Evolutionary conservation across 768 basidiomycete species (phyloP).

Genomic region (Calocera viscosa): DNA sequence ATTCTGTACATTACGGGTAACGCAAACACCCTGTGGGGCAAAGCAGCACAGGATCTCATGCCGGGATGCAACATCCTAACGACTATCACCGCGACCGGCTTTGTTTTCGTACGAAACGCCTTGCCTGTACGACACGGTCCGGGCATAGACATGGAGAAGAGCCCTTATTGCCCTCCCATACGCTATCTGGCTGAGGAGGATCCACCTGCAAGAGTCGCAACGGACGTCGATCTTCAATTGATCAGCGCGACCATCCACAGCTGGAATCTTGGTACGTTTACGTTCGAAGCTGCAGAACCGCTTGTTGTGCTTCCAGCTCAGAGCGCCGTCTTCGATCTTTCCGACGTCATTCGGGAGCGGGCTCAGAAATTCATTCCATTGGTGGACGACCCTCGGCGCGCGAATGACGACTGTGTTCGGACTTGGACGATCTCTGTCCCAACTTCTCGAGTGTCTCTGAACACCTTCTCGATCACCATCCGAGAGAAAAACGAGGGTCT

Average conservation of each 20-base stretch:
- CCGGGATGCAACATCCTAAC: constrained; percentile 42
- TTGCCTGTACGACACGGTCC: constrained; percentile 40
- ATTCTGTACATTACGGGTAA: constrained; percentile 51
- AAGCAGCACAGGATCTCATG: constrained; percentile 42
- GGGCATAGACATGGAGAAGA: constrained; percentile 24
- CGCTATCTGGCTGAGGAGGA: constrained; percentile 41
- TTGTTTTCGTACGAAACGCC: constrained; percentile 40
- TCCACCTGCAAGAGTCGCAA: constrained; percentile 15
- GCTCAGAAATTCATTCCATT: constrained; percentile 44
- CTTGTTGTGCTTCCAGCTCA: constrained; percentile 33
- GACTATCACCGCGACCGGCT: constrained; percentile 40
- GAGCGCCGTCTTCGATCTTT: constrained; percentile 44
- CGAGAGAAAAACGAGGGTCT: constrained; percentile 41
- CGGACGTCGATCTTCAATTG: not conserved
- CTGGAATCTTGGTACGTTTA: constrained; percentile 43
- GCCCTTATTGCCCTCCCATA: constrained; percentile 51
- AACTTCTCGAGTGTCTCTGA: constrained; percentile 18
- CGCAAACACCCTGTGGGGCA: constrained; percentile 39
- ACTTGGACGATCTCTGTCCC: constrained; percentile 50
- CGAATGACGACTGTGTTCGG: constrained; percentile 51
- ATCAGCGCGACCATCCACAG: constrained; percentile 33
- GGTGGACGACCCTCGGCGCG: constrained; percentile 28
- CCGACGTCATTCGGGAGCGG: constrained; percentile 36
- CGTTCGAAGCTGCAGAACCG: constrained; percentile 29
- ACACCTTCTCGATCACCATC: constrained; percentile 40